Evolutionary conservation across 1,139 yeast genomes (phyloP).

Genomic region (Petasospora fabianii): DNA sequence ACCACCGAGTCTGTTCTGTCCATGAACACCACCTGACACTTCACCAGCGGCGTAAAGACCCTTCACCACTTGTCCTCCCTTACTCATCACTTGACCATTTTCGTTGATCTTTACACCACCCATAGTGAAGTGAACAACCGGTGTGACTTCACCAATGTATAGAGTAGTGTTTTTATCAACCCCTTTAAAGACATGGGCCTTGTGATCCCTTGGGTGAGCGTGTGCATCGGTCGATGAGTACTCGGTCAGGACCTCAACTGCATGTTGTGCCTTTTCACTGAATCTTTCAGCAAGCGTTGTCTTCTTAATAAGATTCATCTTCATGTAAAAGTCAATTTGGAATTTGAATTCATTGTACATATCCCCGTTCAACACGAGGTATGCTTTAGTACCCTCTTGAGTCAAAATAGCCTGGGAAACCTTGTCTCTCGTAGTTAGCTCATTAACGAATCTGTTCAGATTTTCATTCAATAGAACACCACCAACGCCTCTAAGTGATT

Average conservation of each 20-base stretch:
- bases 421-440: constrained; percentile 64
- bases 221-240: constrained; percentile 40
- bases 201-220: constrained; percentile 29
- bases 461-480: constrained; percentile 58
- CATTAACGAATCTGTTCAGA: constrained; percentile 70
- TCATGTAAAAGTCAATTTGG: constrained; percentile 63
- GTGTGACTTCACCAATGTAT: constrained; percentile 47
- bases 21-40: constrained; percentile 81
- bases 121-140: constrained; percentile 84
- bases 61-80: constrained; percentile 41
- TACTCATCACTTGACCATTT: constrained; percentile 50
- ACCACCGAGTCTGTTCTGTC: constrained; percentile 74
- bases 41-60: constrained; percentile 80
- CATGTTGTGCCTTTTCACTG: constrained; percentile 39
- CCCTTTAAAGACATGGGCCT: constrained; percentile 28
- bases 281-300: constrained; percentile 37
- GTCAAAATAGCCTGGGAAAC: constrained; percentile 49
- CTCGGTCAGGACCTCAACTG: constrained; percentile 42
- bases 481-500: constrained; percentile 75
- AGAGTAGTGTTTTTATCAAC: constrained; percentile 27
- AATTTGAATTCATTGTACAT: constrained; percentile 34
- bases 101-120: constrained; percentile 75
- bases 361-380: constrained; percentile 34
- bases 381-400: constrained; percentile 39
- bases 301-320: constrained; percentile 59